phyloP scores from a whole-genome alignment of 106 monocot genomes.

The Dendrobium officinale region DNA sequence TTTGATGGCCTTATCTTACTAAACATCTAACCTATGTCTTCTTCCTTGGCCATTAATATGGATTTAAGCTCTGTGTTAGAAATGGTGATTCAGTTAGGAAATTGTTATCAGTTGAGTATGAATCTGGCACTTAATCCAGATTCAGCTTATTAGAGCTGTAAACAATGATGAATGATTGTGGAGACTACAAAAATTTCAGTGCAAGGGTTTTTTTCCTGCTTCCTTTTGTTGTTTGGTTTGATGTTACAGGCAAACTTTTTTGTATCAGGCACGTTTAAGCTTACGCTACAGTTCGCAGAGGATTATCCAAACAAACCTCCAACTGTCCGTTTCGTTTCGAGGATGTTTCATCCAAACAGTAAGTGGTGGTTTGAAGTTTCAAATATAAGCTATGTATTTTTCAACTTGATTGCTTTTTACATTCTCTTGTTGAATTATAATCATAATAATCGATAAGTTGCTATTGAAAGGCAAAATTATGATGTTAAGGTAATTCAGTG shows the following conservation, averaged over 20 bases:
- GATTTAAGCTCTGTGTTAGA: neutral
- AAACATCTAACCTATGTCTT: neutral
- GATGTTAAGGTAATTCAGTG: neutral
- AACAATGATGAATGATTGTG: neutral
- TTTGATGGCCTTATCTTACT: neutral
- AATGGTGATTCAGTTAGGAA: neutral
- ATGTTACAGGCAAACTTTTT: neutral
- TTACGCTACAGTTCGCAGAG: conserved; percentile 52
- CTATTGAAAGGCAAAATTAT: neutral
- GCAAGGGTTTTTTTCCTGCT: neutral
- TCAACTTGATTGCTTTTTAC: conserved; percentile 1
- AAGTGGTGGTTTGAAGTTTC: conserved; percentile 9
- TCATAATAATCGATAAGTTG: neutral
- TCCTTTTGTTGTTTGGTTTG: neutral
- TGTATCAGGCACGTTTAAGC: conserved; percentile 50
- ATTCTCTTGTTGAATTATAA: neutral
- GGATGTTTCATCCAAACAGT: conserved; percentile 73
- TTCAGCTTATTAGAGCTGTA: neutral
- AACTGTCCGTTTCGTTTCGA: conserved; percentile 45
- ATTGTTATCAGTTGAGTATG: neutral
- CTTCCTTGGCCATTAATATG: neutral
- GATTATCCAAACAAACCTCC: conserved; percentile 69
- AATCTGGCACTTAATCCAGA: neutral
- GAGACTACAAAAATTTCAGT: neutral
- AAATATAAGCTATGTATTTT: neutral